Base-by-base conservation (phyloP, 345 rosid species). In the Bretschneidera sinensis region DNA sequence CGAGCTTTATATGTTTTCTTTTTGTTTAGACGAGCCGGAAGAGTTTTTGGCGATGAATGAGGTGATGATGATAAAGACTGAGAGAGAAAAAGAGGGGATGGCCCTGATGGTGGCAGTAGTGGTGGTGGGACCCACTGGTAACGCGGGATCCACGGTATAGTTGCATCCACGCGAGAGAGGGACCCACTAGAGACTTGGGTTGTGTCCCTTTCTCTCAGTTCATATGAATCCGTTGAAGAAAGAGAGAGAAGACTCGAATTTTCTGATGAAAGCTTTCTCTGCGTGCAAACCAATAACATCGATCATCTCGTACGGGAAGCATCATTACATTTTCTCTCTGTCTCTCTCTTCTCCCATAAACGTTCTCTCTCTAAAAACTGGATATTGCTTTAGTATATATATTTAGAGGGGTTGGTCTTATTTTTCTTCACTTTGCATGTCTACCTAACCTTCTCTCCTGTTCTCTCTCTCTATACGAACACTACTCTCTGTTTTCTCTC, bases 121-220 rank as follows among this genome's bases (percentile, higher is more conserved):
- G 66, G 60, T 31, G 70, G 61, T 62, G 56, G 76, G 67, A 71
- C 60, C 71, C 53, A 60, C 35, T 54, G 54, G 68, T 52, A 28
- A 51, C 21, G 52, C 33, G 54, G 63, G 83, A 74, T 60, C 81
- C 77, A 67, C 48, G 15, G 52, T 16, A 69, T 71, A 69, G 80
- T 77, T 79, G 79, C 68, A 63, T 73, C 74, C 86, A 85, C 81
- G 86, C 76, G 61, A 57, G 57, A 66, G 61, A 10, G 77, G 79
- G 76, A 43, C 83, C 69, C 76, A 67, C 66, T 57, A 43, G 54
- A 47, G 47, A 25, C 54, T 6, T 49, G 6, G 10, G 4, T 14
- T 24, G 21, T 60, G 43, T 24, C 13, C 24, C 57, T 43, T 39
- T 57, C 51, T 55, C 19, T 67, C 55, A 47, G 19, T 61, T n/a